Evolutionary conservation across 148 eudicot species (phyloP), one percentile per base, ranked within the genome.

Genomic region (Rhododendron henanense): DNA sequence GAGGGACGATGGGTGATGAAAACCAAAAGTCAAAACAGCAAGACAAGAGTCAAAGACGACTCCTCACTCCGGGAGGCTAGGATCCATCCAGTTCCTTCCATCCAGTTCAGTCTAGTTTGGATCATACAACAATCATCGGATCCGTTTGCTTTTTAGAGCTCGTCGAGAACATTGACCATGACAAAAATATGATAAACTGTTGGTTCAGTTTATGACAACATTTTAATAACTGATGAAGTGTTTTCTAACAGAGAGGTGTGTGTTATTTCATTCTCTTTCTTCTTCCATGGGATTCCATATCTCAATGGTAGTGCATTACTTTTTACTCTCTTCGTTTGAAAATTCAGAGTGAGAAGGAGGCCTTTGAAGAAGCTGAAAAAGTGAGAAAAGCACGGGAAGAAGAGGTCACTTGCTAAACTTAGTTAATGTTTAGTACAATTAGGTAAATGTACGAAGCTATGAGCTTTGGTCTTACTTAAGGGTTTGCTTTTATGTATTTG

Each of bases 311-410:
- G 21, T 53, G 47, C 31, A 44, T 86, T 67, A 53, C 9, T 37
- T 3, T 59, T 86, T 7, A 53, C 80, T 74, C 80, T 87, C 25
- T 69, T 67, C n/a, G 69, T 37, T 81, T 55, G 83, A 59, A 57
- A 81, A 78, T 87, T 78, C 81, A 95, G 95, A 88, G 88, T 88
- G 99, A 96, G 88, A 96, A 95, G 88, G 99, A 96, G 83, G 98
- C 95, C 3, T 94, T 95, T 80, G 98, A 95, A 88, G 99, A 93
- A 91, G 99, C 98, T 18, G 97, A 95, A 89, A 96, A 93, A 91
- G 88, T 91, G 85, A 92, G 92, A 76, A 93, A 92, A 91, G 96
- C 94, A 44, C 87, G 37, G 87, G 99, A 96, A 89, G 99, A 96
- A 93, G 97, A 94, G 98, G 98, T 94, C 71, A 11, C 59, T 75